Evolutionary conservation across 2,329 filamentous ascomycete genomes (phyloP).

Genomic region (Penicillium expansum): DNA sequence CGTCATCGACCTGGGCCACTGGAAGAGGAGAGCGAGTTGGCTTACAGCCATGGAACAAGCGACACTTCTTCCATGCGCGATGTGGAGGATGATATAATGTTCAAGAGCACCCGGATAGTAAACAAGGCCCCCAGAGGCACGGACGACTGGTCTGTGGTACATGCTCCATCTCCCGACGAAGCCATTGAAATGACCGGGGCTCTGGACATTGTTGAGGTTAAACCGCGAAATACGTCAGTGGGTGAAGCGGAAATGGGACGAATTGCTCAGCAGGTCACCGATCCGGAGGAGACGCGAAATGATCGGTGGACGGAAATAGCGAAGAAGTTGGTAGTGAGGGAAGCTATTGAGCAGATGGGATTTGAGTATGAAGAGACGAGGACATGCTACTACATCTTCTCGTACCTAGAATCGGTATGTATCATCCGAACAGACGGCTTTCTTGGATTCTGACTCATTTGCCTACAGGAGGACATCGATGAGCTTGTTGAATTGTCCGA

Average conservation of each 20-base stretch:
- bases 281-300: conserved; percentile 42
- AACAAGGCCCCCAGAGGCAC: conserved; percentile 60
- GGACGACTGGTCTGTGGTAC: conserved; percentile 75
- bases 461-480: conserved; percentile 76
- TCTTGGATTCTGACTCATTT: neutral
- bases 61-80: conserved; percentile 1
- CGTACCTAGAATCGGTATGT: conserved; percentile 84
- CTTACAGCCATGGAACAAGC: conserved; percentile 1
- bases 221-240: conserved; percentile 32
- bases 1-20: conserved; percentile 4
- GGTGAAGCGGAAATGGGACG: conserved; percentile 58
- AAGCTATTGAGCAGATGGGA: conserved; percentile 79
- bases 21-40: conserved; percentile 2
- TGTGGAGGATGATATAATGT: conserved; percentile 2
- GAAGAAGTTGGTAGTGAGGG: conserved; percentile 81
- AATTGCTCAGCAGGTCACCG: conserved; percentile 46
- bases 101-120: neutral
- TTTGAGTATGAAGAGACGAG: conserved; percentile 92
- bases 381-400: conserved; percentile 86
- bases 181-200: conserved; percentile 20
- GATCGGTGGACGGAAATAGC: conserved; percentile 97
- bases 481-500: conserved; percentile 80
- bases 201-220: conserved; percentile 20
- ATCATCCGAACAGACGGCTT: neutral
- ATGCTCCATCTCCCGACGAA: conserved; percentile 57